A percentile compares a stretch with the other conserved stretches of the same genome.
Evolutionary conservation across 2,329 filamentous ascomycete species (phyloP).

Genomic region (Penicillium glabrum): DNA sequence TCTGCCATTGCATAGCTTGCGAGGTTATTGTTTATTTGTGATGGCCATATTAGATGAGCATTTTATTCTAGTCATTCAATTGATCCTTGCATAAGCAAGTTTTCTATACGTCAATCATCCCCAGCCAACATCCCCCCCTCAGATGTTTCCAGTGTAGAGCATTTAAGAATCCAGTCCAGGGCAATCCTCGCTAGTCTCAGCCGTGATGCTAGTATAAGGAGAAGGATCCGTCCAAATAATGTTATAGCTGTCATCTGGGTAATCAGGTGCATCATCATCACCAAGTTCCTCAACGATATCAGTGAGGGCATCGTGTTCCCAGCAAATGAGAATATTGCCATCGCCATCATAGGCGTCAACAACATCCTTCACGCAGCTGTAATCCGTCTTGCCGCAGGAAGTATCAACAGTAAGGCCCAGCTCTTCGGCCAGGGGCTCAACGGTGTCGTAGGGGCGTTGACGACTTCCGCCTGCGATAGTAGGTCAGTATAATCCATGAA

Average conservation of each 20-base stretch:
- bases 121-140: not conserved
- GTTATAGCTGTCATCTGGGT: conserved; percentile 53
- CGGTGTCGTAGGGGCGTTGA: conserved; percentile 57
- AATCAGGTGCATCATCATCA: conserved; percentile 49
- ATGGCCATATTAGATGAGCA: not conserved
- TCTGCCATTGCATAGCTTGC: conserved; percentile 1
- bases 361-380: conserved; percentile 53
- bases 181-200: conserved; percentile 53
- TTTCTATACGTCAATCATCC: not conserved
- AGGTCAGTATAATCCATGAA: not conserved
- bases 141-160: too few relatives aligned
- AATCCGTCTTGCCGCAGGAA: conserved; percentile 57
- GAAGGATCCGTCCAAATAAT: conserved; percentile 59
- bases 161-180: conserved; percentile 50
- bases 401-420: conserved; percentile 57
- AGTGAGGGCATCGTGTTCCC: conserved; percentile 57
- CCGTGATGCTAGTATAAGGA: conserved; percentile 50
- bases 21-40: not conserved
- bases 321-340: conserved; percentile 63
- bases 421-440: conserved; percentile 56
- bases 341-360: conserved; percentile 50
- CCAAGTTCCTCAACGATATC: conserved; percentile 56
- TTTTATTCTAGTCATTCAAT: not conserved
- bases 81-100: not conserved
- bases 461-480: conserved; percentile 47